Evolutionary conservation across 805 yeast species (phyloP).

Genomic region (Candida piceae): DNA sequence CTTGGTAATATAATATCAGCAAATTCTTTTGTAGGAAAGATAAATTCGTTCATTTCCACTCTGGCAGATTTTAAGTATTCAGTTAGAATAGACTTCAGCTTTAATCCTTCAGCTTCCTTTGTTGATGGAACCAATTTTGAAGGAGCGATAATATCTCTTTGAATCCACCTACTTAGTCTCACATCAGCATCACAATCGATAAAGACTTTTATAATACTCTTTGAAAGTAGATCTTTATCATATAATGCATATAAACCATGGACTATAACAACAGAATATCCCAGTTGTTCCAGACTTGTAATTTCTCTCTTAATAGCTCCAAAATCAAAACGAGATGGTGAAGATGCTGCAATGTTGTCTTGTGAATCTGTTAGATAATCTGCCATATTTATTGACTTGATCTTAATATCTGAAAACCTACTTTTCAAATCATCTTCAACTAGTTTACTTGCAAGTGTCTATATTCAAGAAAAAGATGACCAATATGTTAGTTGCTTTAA

Average conservation of each 20-base stretch:
- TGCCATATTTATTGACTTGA: constrained; percentile 23
- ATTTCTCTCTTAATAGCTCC: constrained; percentile 19
- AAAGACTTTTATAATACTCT: constrained; percentile 65
- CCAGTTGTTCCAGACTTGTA: constrained; percentile 3
- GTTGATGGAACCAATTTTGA: constrained; percentile 1
- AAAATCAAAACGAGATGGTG: constrained; percentile 41
- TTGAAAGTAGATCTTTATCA: constrained; percentile 47
- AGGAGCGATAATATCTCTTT: constrained; percentile 25
- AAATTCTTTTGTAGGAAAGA: constrained; percentile 61
- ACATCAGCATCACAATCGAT: constrained; percentile 84
- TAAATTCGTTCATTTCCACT: constrained; percentile 61
- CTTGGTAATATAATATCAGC: constrained; percentile 75
- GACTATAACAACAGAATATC: constrained; percentile 40
- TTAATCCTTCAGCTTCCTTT: constrained; percentile 8
- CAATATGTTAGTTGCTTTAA: neutral
- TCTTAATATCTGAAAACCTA: constrained; percentile 14
- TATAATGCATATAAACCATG: constrained; percentile 80
- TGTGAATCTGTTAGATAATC: constrained; percentile 6
- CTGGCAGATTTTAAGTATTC: constrained; percentile 53
- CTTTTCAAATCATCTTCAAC: constrained; percentile 18
- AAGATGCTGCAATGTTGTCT: constrained; percentile 5
- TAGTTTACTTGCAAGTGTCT: constrained; percentile 21
- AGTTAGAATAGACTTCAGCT: constrained; percentile 34
- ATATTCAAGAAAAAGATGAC: constrained; percentile 3
- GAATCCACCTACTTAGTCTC: constrained; percentile 74